Base-by-base conservation (phyloP, 208 protist genomes). In the Trypanosomatidae sp. region DNA sequence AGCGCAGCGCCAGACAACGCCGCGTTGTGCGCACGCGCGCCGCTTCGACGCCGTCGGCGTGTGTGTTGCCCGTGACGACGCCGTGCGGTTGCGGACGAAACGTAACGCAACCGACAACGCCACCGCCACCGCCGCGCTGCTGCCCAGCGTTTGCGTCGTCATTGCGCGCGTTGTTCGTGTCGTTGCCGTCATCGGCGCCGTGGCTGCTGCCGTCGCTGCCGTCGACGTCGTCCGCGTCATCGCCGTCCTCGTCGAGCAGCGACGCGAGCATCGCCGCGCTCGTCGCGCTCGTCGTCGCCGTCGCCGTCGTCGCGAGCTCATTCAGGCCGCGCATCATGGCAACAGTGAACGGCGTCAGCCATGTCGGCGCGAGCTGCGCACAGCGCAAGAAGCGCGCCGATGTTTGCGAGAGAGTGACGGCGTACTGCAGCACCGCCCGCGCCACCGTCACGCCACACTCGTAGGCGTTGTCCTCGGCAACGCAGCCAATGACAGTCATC, bases 311-410 rank as follows among this genome's bases (percentile, higher is more conserved):
- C 7, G 68, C 68, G 22, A 76, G 68, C 53, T 70, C 45, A 30
- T 57, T 67, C 33, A 76, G 37, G 10, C 68, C 61, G 2, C 58
- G 48, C 68, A 76, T 76, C 68, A 76, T 71, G 37, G 62, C 53
- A 48, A 67, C 61, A 4, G 62, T 76, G 52, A 67, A 76, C 6
- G 68, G 68, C 16, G 68, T 76, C 27, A 54, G 58, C 62, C 68
- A 76, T 18, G 40, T 32, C 22, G 41, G 43, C 24, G 57, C 56
- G 33, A 59, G 39, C 24, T 66, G 54, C 33, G 60, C 58, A 1
- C 51, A 56, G 42, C 69, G 63, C 38, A 72, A 47, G 33, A 77
- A 52, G 0, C 44, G 37, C n/a, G 59, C 62, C 22, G 69, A 77
- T 6, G 63, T 72, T 33, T 71, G 63, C 27, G 63, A 52, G n/a